Conservation (phyloP, 129 eudicot genomes). For the Flaveria linearis region DNA sequence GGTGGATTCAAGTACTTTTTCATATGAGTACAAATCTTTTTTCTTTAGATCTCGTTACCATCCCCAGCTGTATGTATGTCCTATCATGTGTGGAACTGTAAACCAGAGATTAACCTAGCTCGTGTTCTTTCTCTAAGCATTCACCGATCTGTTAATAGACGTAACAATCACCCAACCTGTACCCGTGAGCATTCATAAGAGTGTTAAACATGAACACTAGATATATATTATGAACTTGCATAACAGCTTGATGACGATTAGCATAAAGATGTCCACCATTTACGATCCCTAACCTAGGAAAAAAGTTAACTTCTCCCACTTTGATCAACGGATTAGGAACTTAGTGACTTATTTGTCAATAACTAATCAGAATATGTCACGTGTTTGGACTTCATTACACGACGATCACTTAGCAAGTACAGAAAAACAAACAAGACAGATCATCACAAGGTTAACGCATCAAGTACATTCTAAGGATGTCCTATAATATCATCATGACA, state of each 20-base stretch:
- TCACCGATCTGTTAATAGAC: neutral
- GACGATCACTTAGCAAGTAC: neutral
- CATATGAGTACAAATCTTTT: neutral
- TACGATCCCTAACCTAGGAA: neutral
- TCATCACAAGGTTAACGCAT: neutral
- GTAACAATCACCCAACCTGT: neutral
- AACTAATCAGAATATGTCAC: neutral
- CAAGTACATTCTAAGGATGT: neutral
- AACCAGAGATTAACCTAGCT: neutral
- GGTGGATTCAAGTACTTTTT: neutral
- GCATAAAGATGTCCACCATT: neutral
- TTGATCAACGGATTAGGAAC: neutral
- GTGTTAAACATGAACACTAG: constrained; percentile 4
- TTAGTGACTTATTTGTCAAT: neutral
- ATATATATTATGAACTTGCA: neutral
- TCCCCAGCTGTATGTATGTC: neutral
- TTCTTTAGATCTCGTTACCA: neutral
- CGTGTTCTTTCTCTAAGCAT: constrained; percentile 11
- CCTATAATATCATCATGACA: neutral
- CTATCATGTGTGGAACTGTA: neutral
- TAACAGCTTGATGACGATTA: neutral
- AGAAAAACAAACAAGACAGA: too few species aligned
- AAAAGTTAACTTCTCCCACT: neutral
- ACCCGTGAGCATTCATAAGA: neutral
- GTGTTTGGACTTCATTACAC: neutral